phyloP scores from a whole-genome alignment of 768 basidiomycete species.

The Lactifluus piperatus region DNA sequence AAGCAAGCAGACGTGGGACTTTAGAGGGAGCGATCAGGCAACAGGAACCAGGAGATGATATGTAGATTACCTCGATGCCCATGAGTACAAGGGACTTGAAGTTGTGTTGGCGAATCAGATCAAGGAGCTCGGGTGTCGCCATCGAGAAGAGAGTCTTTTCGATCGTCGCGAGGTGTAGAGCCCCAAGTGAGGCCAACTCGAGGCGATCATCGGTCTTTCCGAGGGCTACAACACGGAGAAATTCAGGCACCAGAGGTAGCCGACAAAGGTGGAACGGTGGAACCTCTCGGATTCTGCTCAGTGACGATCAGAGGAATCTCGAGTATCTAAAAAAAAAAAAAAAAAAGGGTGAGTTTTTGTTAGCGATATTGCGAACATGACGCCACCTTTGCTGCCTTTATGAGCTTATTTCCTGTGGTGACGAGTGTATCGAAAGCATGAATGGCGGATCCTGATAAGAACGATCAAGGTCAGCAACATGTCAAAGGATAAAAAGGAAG shows the following conservation, averaged over 20 bases:
- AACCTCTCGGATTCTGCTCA: conserved; percentile 80
- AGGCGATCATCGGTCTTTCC: conserved; percentile 17
- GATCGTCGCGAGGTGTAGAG: conserved; percentile 50
- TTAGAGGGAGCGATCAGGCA: neutral
- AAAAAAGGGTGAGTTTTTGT: neutral
- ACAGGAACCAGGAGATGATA: neutral
- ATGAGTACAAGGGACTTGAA: conserved; percentile 63
- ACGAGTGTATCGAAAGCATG: conserved; percentile 66
- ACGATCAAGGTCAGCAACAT: too few relatives aligned
- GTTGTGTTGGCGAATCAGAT: conserved; percentile 38
- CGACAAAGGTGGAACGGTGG: conserved; percentile 11
- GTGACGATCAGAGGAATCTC: conserved; percentile 70
- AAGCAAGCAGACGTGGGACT: conserved; percentile 87
- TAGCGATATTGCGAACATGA: too few relatives aligned
- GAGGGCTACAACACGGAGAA: conserved; percentile 27
- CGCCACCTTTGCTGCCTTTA: conserved; percentile 66
- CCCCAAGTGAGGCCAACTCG: conserved; percentile 33
- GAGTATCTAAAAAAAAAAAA: conserved; percentile 36
- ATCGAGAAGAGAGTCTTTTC: conserved; percentile 85
- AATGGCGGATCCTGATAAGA: conserved; percentile 40
- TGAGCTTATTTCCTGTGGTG: conserved; percentile 62
- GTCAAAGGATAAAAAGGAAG: too few relatives aligned
- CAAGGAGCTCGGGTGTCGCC: conserved; percentile 58
- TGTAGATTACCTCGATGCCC: conserved; percentile 72
- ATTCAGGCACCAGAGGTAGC: conserved; percentile 37